These are phyloP conservation scores for Cucumis variabilis DNA, from an alignment of 331 rosid genomes.

Conservation along the genomic window DNA sequence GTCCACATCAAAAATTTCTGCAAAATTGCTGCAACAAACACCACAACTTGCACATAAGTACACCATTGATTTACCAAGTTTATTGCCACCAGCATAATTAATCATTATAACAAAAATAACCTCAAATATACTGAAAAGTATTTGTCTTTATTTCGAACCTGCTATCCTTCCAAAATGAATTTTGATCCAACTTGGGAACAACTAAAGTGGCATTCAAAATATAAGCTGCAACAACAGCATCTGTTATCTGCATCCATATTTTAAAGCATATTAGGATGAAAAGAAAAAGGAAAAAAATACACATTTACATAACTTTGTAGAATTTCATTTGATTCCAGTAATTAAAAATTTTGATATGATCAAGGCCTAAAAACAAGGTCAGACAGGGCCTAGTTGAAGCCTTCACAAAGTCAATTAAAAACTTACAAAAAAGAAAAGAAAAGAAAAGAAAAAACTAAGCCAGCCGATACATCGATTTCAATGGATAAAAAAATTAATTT, in stretches of 20 bases:
- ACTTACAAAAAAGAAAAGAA: too few relatives aligned
- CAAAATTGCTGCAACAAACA: slow-evolving; percentile 73
- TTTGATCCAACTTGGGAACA: slow-evolving; percentile 84
- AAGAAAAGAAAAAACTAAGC: background rate
- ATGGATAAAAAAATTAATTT: background rate
- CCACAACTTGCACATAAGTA: slow-evolving; percentile 33
- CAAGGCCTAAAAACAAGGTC: background rate
- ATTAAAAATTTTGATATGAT: background rate
- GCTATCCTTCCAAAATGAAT: slow-evolving; percentile 85
- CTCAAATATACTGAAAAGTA: background rate
- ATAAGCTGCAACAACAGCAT: slow-evolving; percentile 94
- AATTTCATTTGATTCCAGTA: background rate
- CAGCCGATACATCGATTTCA: slow-evolving; percentile 24
- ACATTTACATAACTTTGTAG: background rate
- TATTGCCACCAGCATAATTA: background rate
- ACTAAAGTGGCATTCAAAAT: slow-evolving; percentile 89
- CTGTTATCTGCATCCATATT: slow-evolving; percentile 69
- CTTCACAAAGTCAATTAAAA: background rate
- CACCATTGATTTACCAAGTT: slow-evolving; percentile 23
- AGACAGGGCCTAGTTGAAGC: background rate
- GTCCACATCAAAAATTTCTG: slow-evolving; percentile 78
- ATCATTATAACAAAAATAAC: background rate
- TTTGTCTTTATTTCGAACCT: slow-evolving; percentile 52
- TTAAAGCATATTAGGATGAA: slow-evolving; percentile 14
- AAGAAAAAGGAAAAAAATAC: background rate